A percentile compares a stretch with the other conserved stretches of the same genome.
Conservation (phyloP, 192 early-diverging fungal species). For the Podila verticillata region DNA sequence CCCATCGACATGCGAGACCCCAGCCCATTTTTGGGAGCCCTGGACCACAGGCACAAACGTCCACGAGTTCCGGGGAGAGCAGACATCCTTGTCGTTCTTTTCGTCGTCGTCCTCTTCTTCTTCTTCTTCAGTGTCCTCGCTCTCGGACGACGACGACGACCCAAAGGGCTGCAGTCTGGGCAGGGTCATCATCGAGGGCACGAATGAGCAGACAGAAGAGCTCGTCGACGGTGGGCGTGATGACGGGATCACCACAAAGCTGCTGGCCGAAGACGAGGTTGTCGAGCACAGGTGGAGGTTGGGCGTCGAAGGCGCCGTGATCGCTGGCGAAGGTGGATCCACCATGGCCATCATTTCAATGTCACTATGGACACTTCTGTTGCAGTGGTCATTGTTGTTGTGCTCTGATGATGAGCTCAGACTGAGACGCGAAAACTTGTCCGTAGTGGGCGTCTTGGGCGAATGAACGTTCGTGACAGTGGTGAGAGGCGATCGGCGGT, state of each 20-base stretch:
- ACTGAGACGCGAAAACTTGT: constrained; percentile 9
- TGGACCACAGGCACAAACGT: constrained; percentile 9
- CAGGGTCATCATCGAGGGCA: not conserved
- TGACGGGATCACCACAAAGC: constrained; percentile 24
- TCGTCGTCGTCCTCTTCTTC: constrained; percentile 5
- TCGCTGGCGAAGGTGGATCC: not conserved
- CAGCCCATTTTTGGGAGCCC: not conserved
- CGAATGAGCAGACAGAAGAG: not conserved
- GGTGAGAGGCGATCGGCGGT: not conserved
- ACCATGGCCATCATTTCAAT: constrained; percentile 2
- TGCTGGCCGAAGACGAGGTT: not conserved
- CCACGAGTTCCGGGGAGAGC: constrained; percentile 40
- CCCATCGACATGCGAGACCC: no score
- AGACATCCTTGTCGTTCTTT: not conserved
- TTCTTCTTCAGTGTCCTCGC: constrained; percentile 17
- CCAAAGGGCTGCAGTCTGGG: constrained; percentile 9
- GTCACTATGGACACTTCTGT: not conserved
- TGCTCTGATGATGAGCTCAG: not conserved
- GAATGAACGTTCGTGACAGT: constrained; percentile 3
- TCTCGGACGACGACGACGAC: constrained; percentile 19
- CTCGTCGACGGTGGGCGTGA: constrained; percentile 15
- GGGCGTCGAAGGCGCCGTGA: not conserved
- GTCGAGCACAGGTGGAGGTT: not conserved
- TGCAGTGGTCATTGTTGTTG: not conserved
- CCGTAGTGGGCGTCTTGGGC: constrained; percentile 35